These are phyloP conservation scores for Periglandula ipomoeae DNA, from an alignment of 2,329 filamentous ascomycete species.

Conservation along the genomic window DNA sequence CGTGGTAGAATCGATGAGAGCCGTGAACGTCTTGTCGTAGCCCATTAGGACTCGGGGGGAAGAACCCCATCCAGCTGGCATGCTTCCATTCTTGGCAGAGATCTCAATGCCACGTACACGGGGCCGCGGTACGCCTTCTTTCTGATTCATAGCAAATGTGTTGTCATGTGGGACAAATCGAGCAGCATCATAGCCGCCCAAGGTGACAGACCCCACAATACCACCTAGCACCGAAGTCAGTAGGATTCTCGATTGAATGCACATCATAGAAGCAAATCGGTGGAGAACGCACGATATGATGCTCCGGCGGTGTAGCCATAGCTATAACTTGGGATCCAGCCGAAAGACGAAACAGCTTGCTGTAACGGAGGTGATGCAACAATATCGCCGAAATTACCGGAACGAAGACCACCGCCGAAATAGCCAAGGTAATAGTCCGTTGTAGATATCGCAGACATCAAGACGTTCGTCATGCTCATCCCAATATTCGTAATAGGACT, in stretches of 20 bases:
- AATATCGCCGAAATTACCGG: slow-evolving; percentile 40
- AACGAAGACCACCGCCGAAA: slow-evolving; percentile 47
- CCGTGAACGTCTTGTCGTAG: slow-evolving; percentile 39
- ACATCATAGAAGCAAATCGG: not conserved
- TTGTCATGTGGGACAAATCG: slow-evolving; percentile 52
- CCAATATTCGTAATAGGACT: slow-evolving; percentile 27
- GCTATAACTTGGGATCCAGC: slow-evolving; percentile 59
- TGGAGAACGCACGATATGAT: slow-evolving; percentile 49
- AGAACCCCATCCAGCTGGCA: slow-evolving; percentile 29
- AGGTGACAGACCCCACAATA: slow-evolving; percentile 47
- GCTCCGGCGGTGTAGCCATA: slow-evolving; percentile 71
- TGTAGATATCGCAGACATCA: slow-evolving; percentile 45
- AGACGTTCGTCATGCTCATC: slow-evolving; percentile 33
- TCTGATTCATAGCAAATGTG: slow-evolving; percentile 47
- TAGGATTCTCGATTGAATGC: not conserved
- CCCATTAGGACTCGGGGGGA: slow-evolving; percentile 28
- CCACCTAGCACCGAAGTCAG: slow-evolving; percentile 16
- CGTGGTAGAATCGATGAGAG: slow-evolving; percentile 54
- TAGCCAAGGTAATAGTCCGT: slow-evolving; percentile 46
- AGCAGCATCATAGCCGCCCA: slow-evolving; percentile 61
- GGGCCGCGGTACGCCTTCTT: slow-evolving; percentile 47
- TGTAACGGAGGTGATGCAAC: slow-evolving; percentile 43
- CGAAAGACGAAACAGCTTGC: slow-evolving; percentile 48
- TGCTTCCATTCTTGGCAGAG: slow-evolving; percentile 20
- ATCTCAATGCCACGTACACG: slow-evolving; percentile 49